Evolutionary conservation across 1,284 basidiomycete genomes (phyloP).

Genomic region (Rhodotorula glutinis): DNA sequence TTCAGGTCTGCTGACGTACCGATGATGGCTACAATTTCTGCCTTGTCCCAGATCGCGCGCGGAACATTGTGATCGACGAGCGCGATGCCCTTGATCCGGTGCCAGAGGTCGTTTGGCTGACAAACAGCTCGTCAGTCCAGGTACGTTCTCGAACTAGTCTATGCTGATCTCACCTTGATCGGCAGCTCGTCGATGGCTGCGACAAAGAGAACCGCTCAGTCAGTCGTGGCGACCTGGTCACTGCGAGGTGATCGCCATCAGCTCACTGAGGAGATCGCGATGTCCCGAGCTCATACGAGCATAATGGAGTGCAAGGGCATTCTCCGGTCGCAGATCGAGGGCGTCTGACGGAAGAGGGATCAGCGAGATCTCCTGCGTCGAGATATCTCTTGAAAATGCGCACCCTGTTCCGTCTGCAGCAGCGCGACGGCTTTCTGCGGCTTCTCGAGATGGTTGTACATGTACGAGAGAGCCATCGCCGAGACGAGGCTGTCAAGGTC

Average conservation of each 20-base stretch:
- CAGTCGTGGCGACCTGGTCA: neutral
- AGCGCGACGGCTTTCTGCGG: conserved; percentile 40
- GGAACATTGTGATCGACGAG: conserved; percentile 49
- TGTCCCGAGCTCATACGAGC: conserved; percentile 47
- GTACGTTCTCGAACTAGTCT: neutral
- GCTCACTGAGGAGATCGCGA: conserved; percentile 45
- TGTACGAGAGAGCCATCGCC: conserved; percentile 22
- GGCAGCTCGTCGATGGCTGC: conserved; percentile 47
- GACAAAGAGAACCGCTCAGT: neutral
- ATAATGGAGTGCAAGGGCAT: conserved; percentile 46
- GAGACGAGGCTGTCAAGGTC: conserved; percentile 45
- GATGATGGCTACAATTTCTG: conserved; percentile 4
- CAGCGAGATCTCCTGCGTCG: conserved; percentile 5
- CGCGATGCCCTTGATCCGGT: conserved; percentile 45
- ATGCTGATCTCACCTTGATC: conserved; percentile 30
- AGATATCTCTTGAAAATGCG: neutral
- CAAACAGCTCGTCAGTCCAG: neutral
- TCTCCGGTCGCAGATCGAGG: conserved; percentile 49
- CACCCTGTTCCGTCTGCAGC: conserved; percentile 37
- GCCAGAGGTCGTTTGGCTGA: conserved; percentile 42
- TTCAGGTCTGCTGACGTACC: neutral
- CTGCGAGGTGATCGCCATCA: no score
- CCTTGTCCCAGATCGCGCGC: conserved; percentile 42
- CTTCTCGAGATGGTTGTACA: conserved; percentile 20
- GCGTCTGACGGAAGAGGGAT: conserved; percentile 39